A percentile compares a stretch with the other conserved stretches of the same genome.
These are phyloP conservation scores for Boletus sp. DNA, from an alignment of 1,284 basidiomycete genomes.

Conservation along the genomic window DNA sequence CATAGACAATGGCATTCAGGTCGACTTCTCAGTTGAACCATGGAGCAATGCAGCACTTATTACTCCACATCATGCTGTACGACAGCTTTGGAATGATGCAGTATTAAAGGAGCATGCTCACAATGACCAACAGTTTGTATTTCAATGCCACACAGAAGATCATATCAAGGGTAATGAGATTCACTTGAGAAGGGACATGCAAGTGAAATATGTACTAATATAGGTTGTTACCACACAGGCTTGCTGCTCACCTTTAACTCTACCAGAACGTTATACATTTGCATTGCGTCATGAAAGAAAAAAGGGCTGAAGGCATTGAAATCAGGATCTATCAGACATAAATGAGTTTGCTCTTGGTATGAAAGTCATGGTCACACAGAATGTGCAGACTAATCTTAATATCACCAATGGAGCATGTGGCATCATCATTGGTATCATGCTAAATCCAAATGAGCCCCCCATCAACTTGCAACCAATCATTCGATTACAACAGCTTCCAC, in stretches of 20 bases:
- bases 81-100: not conserved
- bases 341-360: not conserved
- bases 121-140: not conserved
- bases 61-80: not conserved
- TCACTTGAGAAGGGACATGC: too few relatives aligned
- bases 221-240: too few relatives aligned
- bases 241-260: not conserved
- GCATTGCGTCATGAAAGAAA: too few relatives aligned
- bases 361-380: conserved; percentile 1
- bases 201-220: too few relatives aligned
- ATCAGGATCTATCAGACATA: not conserved
- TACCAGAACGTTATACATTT: not conserved
- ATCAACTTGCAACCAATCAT: not conserved
- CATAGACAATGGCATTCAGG: not conserved
- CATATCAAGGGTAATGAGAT: not conserved
- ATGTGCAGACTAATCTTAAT: conserved; percentile 1
- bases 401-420: conserved; percentile 6
- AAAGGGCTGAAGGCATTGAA: too few relatives aligned
- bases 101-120: not conserved
- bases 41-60: not conserved
- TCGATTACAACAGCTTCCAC: too few relatives aligned
- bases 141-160: not conserved
- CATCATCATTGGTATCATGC: not conserved
- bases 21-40: too few relatives aligned
- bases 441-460: not conserved